Evolutionary conservation across 163 green algal genomes (phyloP).

Genomic region (Prototheca stagnorum): DNA sequence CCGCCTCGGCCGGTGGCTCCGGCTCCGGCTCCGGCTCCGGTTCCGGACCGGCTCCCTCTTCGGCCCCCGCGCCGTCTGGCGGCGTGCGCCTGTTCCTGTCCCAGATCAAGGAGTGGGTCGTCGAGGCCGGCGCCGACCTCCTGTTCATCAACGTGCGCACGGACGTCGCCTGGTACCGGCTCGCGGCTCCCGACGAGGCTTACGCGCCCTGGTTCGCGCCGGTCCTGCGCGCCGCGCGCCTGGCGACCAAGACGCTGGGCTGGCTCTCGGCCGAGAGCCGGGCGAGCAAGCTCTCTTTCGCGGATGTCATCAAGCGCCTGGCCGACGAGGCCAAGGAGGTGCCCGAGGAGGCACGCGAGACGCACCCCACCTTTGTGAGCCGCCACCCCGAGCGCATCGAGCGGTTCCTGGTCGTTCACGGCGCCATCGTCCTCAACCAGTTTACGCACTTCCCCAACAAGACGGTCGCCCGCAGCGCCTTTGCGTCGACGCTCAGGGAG

Average conservation of each 20-base stretch:
- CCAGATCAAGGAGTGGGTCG: slow-evolving; percentile 77
- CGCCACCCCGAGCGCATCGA: slow-evolving; percentile 44
- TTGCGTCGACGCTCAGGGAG: slow-evolving; percentile 45
- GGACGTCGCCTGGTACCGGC: slow-evolving; percentile 78
- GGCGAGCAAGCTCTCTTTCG: slow-evolving; percentile 54
- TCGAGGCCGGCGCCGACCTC: slow-evolving; percentile 68
- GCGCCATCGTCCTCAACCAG: slow-evolving; percentile 80
- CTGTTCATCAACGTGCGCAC: slow-evolving; percentile 84
- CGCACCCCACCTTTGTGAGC: neutral
- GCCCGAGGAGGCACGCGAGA: neutral
- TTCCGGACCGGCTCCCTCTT: neutral
- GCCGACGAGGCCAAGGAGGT: slow-evolving; percentile 27
- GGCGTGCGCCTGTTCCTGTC: slow-evolving; percentile 70
- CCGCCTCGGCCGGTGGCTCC: neutral
- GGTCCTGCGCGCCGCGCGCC: slow-evolving; percentile 50
- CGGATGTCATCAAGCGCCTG: slow-evolving; percentile 55
- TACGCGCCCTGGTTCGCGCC: slow-evolving; percentile 68
- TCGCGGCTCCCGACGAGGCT: slow-evolving; percentile 37
- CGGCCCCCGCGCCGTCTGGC: neutral
- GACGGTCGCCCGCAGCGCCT: slow-evolving; percentile 40
- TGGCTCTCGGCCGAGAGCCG: slow-evolving; percentile 51
- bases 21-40: slow-evolving; percentile 3
- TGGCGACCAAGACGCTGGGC: slow-evolving; percentile 49
- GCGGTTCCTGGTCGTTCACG: slow-evolving; percentile 81
- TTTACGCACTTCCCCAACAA: slow-evolving; percentile 25